Percentiles rank a stretch among this genome's conserved stretches.
Conservation (phyloP, 2,329 filamentous ascomycete species). For the Fusarium domesticum region DNA sequence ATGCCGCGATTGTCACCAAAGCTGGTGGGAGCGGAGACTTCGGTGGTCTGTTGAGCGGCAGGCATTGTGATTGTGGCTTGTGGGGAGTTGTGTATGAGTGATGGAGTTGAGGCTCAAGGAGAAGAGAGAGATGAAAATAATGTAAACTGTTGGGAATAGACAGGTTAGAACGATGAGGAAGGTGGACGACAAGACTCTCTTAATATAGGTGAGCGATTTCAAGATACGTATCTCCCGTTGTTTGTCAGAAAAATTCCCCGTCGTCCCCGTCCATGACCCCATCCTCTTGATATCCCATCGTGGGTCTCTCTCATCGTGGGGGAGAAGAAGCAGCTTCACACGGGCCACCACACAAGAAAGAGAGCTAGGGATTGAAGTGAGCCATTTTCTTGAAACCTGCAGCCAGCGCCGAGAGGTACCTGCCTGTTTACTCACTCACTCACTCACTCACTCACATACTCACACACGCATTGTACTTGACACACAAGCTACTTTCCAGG, state of each 20-base stretch:
- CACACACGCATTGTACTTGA: too few species aligned
- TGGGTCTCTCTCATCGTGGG: not conserved
- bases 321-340: not conserved
- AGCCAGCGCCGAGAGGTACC: slow-evolving; percentile 10
- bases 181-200: not conserved
- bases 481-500: too few species aligned
- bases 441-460: too few species aligned
- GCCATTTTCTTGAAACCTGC: slow-evolving; percentile 26
- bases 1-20: slow-evolving; percentile 41
- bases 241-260: too few species aligned
- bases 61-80: slow-evolving; percentile 21
- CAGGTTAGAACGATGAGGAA: not conserved
- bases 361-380: slow-evolving; percentile 21
- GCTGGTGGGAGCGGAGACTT: slow-evolving; percentile 15
- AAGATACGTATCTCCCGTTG: not conserved
- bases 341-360: not conserved
- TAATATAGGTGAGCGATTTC: not conserved
- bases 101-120: not conserved
- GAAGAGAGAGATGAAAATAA: not conserved
- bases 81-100: slow-evolving; percentile 1
- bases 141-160: not conserved
- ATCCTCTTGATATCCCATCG: not conserved
- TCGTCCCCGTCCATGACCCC: not conserved
- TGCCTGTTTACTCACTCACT: too few species aligned
- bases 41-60: slow-evolving; percentile 11